phyloP scores from a whole-genome alignment of 495 filamentous ascomycete genomes.

The Poronia punctata region DNA sequence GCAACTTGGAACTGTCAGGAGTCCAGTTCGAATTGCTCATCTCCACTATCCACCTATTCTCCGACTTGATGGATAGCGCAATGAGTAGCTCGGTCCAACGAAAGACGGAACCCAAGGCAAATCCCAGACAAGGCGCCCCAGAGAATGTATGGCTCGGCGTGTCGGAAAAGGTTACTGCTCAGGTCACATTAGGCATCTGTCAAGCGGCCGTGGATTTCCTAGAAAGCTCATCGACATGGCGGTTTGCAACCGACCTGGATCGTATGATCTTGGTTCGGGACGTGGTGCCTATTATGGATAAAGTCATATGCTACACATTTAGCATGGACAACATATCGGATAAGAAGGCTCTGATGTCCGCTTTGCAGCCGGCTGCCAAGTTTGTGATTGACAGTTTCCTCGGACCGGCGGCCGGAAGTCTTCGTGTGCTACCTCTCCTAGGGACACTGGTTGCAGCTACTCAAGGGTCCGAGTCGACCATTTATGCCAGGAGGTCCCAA shows the following conservation, averaged over 20 bases:
- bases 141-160: conserved; percentile 60
- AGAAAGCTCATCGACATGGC: conserved; percentile 77
- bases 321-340: conserved; percentile 57
- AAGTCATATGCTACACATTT: conserved; percentile 62
- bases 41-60: conserved; percentile 64
- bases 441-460: conserved; percentile 61
- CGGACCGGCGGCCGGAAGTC: conserved; percentile 55
- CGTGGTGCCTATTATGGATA: conserved; percentile 61
- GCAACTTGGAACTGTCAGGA: conserved; percentile 63
- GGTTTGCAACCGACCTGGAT: conserved; percentile 60
- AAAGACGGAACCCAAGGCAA: conserved; percentile 47
- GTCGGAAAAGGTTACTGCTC: conserved; percentile 68
- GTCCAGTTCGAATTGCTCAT: conserved; percentile 73
- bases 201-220: conserved; percentile 71
- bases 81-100: conserved; percentile 64
- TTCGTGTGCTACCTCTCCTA: conserved; percentile 73
- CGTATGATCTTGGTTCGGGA: conserved; percentile 47
- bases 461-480: conserved; percentile 53
- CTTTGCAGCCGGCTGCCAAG: conserved; percentile 57
- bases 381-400: conserved; percentile 74
- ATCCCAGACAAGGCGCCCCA: conserved; percentile 44
- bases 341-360: conserved; percentile 54
- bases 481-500: conserved; percentile 51
- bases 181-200: conserved; percentile 63
- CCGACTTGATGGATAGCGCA: conserved; percentile 67